Evolutionary conservation across 345 rosid species (phyloP).

Genomic region (Linum lewisii): DNA sequence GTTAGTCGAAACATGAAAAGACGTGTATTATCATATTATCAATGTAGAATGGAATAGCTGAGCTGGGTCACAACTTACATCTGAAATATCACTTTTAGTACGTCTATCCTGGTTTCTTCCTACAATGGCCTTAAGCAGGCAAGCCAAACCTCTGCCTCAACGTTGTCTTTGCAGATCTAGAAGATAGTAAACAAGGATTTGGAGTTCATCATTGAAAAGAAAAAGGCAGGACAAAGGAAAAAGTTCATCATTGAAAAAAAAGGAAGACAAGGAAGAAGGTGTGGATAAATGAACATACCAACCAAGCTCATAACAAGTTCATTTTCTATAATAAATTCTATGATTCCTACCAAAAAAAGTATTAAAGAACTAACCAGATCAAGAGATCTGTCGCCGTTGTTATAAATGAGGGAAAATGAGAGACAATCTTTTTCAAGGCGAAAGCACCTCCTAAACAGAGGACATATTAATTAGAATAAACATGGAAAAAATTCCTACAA

Average conservation of each 20-base stretch:
- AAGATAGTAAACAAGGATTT: constrained; percentile 10
- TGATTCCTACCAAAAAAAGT: no score
- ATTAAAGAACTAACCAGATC: constrained; percentile 66
- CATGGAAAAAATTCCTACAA: neutral
- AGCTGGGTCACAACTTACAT: constrained; percentile 36
- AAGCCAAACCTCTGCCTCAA: constrained; percentile 89
- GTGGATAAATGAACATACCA: no score
- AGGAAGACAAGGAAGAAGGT: constrained; percentile 1
- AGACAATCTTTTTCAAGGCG: constrained; percentile 93
- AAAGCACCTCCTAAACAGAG: constrained; percentile 82
- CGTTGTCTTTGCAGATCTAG: constrained; percentile 94
- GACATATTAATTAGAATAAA: constrained; percentile 25
- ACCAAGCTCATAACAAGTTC: no score
- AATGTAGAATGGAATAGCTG: neutral
- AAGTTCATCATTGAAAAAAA: no score
- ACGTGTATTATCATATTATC: neutral
- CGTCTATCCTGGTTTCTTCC: constrained; percentile 42
- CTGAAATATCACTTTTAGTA: constrained; percentile 54
- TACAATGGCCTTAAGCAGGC: constrained; percentile 58
- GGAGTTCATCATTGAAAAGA: constrained; percentile 13
- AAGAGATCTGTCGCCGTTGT: constrained; percentile 84
- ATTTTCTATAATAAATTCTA: no score
- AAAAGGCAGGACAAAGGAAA: no score
- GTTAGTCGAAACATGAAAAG: constrained; percentile 28
- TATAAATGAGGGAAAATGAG: constrained; percentile 87